Evolutionary conservation across 2,329 filamentous ascomycete species (phyloP).

Genomic region (Exophiala bonariae): DNA sequence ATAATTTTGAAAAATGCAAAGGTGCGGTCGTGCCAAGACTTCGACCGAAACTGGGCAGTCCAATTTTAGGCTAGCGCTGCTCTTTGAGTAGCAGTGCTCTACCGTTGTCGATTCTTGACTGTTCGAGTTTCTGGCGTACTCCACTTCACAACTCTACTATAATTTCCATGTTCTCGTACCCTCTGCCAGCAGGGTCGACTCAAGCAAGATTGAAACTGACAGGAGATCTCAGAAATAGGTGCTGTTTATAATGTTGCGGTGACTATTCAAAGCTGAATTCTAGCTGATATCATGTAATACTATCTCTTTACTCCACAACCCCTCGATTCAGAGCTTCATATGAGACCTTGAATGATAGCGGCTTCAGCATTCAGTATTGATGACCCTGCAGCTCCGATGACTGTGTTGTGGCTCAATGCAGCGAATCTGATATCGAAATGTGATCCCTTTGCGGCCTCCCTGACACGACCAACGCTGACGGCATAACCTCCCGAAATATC

Average conservation of each 20-base stretch:
- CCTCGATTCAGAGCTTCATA: constrained; percentile 46
- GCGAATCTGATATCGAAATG: constrained; percentile 96
- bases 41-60: not conserved
- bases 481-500: constrained; percentile 84
- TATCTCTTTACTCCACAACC: not conserved
- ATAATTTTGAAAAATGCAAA: constrained; percentile 5
- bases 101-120: no score
- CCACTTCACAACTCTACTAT: no score
- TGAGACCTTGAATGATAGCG: constrained; percentile 82
- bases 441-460: constrained; percentile 75
- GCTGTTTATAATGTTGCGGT: not conserved
- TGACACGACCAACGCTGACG: constrained; percentile 82
- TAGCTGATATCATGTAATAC: no score
- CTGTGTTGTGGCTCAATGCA: constrained; percentile 84
- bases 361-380: constrained; percentile 94
- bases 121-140: no score
- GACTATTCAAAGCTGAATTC: not conserved
- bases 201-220: no score
- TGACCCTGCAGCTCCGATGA: constrained; percentile 94
- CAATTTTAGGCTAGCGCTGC: no score
- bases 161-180: no score
- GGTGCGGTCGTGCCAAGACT: constrained; percentile 6
- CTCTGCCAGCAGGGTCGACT: no score
- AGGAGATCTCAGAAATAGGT: no score
- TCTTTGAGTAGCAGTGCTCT: no score